A percentile compares a stretch with the other conserved stretches of the same genome.
Evolutionary conservation across 106 monocot species (phyloP).

Genomic region (Platanthera zijinensis): DNA sequence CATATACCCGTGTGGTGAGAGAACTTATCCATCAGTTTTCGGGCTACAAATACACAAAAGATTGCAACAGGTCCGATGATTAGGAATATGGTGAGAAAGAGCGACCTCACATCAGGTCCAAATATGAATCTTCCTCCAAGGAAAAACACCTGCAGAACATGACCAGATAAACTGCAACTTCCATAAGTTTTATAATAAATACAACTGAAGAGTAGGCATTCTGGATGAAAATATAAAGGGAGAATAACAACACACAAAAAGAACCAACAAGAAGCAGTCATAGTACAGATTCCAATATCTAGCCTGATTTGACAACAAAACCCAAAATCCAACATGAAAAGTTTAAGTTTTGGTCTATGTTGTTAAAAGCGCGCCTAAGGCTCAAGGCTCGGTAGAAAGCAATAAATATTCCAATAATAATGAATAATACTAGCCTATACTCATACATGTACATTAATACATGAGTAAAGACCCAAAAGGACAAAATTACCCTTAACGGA

Average conservation of each 20-base stretch:
- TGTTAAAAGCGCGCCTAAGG: no score
- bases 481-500: no score
- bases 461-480: no score
- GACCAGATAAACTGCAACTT: neutral
- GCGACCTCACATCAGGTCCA: constrained; percentile 74
- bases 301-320: neutral
- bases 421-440: no score
- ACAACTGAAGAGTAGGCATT: neutral
- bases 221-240: neutral
- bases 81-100: constrained; percentile 71
- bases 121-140: constrained; percentile 72
- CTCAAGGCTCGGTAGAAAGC: no score
- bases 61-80: constrained; percentile 54
- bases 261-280: neutral
- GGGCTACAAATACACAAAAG: constrained; percentile 71
- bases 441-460: no score
- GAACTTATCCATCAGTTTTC: constrained; percentile 68
- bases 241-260: neutral
- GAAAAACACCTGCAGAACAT: constrained; percentile 55
- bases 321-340: neutral
- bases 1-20: constrained; percentile 52
- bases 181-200: neutral
- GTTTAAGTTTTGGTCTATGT: neutral
- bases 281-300: neutral
- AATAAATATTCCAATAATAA: no score